A percentile compares a stretch with the other conserved stretches of the same genome.
phyloP scores from a whole-genome alignment of 2,329 filamentous ascomycete species.

The Chaetothyriales sp. region DNA sequence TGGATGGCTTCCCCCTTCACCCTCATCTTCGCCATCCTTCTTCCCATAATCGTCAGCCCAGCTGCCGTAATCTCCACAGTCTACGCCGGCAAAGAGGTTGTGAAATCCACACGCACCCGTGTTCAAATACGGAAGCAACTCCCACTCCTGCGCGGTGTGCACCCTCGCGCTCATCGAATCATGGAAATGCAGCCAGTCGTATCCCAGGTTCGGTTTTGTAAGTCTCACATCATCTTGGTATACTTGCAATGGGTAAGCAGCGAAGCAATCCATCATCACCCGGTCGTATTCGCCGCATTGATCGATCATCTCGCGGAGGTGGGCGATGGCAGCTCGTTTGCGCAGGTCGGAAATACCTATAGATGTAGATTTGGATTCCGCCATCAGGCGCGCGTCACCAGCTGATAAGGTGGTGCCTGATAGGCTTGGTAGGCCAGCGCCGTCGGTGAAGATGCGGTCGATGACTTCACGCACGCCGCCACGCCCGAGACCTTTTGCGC shows the following conservation, averaged over 20 bases:
- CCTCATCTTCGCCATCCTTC: conserved; percentile 24
- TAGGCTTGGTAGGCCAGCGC: conserved; percentile 47
- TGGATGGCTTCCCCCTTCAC: conserved; percentile 43
- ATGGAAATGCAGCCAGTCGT: conserved; percentile 94
- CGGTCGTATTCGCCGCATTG: conserved; percentile 50
- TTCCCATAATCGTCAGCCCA: not conserved
- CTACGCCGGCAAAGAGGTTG: conserved; percentile 68
- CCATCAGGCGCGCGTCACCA: conserved; percentile 25
- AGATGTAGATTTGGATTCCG: conserved; percentile 23
- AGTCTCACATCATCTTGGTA: conserved; percentile 90
- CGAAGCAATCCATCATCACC: conserved; percentile 59
- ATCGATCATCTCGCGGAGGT: conserved; percentile 48
- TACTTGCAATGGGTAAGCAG: conserved; percentile 69
- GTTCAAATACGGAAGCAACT: conserved; percentile 73
- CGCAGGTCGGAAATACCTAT: conserved; percentile 46
- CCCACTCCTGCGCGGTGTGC: conserved; percentile 81
- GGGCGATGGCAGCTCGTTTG: conserved; percentile 46
- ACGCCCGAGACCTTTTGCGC: conserved; percentile 42
- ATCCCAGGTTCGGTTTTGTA: conserved; percentile 71
- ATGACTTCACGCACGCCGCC: conserved; percentile 52
- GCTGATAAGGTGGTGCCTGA: conserved; percentile 22
- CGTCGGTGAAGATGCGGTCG: conserved; percentile 52
- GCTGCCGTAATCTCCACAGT: conserved; percentile 11
- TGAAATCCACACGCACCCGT: conserved; percentile 84
- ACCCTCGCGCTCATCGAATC: conserved; percentile 67